Base-by-base conservation (phyloP, 345 rosid species). In the Lepidium didymum region DNA sequence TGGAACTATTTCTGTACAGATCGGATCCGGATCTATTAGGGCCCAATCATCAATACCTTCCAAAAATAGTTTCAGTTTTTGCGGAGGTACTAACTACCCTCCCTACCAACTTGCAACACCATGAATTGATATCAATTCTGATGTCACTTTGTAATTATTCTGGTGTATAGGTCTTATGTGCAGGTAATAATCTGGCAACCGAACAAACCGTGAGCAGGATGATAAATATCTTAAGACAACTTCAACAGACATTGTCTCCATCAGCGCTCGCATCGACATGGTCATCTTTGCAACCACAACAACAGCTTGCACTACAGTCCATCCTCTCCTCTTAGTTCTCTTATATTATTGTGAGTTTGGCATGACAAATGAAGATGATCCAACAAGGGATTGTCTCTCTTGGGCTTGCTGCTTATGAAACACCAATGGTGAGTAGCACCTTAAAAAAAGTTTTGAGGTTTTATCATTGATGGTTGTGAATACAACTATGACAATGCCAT, bases 241-340 rank as follows among this genome's bases (percentile, higher is more conserved):
- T 91, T 41, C 93, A 91, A 80, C 96, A 87, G 64, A 82, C 93
- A 2, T 67, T 91, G 65, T 92, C 93, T 7, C 90, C 97, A 0
- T 80, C 89, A 35, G 81, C 88, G 4, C 75, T 88, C 16, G 97
- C 97, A 57, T 83, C 93, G 1, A 88, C 97, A 4, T 84, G 91
- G 92, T 84, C 96, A 29, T 77, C 85, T 54, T 57, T 88, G 75
- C 92, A 86, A 74, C 97, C 97, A 13, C 96, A 88, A 70, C 97
- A 91, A 36, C 97, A 88, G 80, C 77, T 86, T 73, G 86, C 83
- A 3, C 63, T 91, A 75, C 97, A 91, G 74, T 82, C 97, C 21
- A 88, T 88, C 68, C 91, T 91, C 59, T 84, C 91, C n/a, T 82
- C 92, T 0, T 91, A 82, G 68, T 8, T 71, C 72, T 43, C 53